phyloP scores from a whole-genome alignment of 78 protist species.

The Dictyostelium firmibasis region DNA sequence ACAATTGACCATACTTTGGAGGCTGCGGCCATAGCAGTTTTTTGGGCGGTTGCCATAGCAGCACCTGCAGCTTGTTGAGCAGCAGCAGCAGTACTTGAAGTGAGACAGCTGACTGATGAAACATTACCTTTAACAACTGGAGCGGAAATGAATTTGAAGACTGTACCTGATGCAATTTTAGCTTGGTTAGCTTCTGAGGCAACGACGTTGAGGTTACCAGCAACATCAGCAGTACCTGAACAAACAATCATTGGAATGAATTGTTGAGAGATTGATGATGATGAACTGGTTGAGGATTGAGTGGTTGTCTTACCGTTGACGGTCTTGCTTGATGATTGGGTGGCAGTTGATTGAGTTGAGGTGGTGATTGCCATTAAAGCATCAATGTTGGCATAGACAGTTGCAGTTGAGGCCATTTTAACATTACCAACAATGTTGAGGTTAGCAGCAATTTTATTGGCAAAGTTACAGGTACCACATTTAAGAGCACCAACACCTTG shows the following conservation, averaged over 20 bases:
- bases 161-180: constrained; percentile 22
- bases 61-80: neutral
- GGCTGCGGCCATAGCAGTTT: neutral
- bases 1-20: constrained; percentile 14
- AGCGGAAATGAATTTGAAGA: constrained; percentile 36
- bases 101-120: neutral
- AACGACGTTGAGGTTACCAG: constrained; percentile 11
- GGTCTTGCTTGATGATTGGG: neutral
- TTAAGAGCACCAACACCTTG: constrained; percentile 69
- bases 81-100: neutral
- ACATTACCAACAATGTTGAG: constrained; percentile 50
- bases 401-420: constrained; percentile 19
- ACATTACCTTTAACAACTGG: constrained; percentile 31
- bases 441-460: constrained; percentile 59
- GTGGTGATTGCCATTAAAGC: neutral
- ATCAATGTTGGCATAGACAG: constrained; percentile 40
- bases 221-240: constrained; percentile 15
- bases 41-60: neutral
- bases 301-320: neutral
- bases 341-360: neutral
- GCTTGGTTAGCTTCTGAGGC: neutral
- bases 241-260: constrained; percentile 51
- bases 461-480: constrained; percentile 47
- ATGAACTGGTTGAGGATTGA: neutral
- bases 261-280: neutral